A percentile compares a stretch with the other conserved stretches of the same genome.
Evolutionary conservation across 108 stramenopile species (phyloP).

Genomic region (Cafeteria roenbergensis): DNA sequence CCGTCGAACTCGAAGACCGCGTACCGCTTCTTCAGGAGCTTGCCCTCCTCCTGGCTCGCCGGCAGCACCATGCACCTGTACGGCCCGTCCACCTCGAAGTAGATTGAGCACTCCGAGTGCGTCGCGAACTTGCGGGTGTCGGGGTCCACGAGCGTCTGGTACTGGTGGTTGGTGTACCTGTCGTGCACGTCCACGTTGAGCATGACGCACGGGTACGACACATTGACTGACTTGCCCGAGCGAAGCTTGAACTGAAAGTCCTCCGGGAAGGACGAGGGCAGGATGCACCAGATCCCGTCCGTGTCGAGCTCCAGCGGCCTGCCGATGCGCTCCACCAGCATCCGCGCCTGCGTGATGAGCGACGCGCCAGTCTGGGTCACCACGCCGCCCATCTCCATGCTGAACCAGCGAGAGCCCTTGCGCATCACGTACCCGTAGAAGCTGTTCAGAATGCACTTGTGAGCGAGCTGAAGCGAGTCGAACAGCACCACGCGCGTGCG

Average conservation of each 20-base stretch:
- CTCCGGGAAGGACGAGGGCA: conserved; percentile 88
- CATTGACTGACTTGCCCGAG: conserved; percentile 61
- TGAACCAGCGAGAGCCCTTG: conserved; percentile 96
- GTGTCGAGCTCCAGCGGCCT: conserved; percentile 95
- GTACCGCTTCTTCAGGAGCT: conserved; percentile 93
- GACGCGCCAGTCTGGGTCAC: conserved; percentile 95
- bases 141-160: conserved; percentile 74
- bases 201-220: conserved; percentile 89
- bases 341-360: conserved; percentile 87
- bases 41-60: conserved; percentile 93
- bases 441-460: conserved; percentile 93
- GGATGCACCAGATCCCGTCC: conserved; percentile 99
- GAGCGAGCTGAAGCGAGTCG: conserved; percentile 95
- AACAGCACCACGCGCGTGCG: conserved; percentile 77
- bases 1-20: conserved; percentile 99
- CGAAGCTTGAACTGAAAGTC: conserved; percentile 55
- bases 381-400: conserved; percentile 99
- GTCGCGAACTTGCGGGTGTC: conserved; percentile 62
- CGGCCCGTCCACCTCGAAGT: conserved; percentile 97
- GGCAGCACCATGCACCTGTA: conserved; percentile 96
- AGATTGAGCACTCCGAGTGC: conserved; percentile 87
- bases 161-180: conserved; percentile 96
- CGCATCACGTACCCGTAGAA: conserved; percentile 99
- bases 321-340: conserved; percentile 86
- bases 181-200: conserved; percentile 94